Evolutionary conservation across 2,329 filamentous ascomycete genomes (phyloP), one percentile per base, ranked within the genome.

Genomic region (Bertia moriformis): DNA sequence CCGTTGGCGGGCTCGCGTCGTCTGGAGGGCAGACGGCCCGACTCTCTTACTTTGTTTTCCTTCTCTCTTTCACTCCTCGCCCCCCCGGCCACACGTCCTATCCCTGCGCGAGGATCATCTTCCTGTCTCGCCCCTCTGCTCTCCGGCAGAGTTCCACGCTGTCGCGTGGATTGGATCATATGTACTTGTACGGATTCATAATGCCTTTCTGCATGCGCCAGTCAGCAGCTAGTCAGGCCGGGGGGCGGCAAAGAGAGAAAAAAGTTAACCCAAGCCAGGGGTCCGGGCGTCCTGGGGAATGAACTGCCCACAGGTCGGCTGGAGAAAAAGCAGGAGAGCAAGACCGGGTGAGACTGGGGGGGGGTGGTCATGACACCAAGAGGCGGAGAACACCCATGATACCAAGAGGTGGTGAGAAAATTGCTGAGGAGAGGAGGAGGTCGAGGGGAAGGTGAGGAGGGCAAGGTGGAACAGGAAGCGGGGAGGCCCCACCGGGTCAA

Each of bases 181-280:
- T 81, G 58, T 95, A 95, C 63, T 96, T 95, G 68, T 96, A 96
- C 1, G 89, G 89, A 62, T 95, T 96, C 86, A 96, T 93, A 60
- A 96, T 96, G 37, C 87, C 88, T 49, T 94, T 94, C 86, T 93
- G 50, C 17, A 39, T 37, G 37, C 14, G n/a, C 18, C 18, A 39
- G 45, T 45, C 29, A 24, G 14, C 0, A 4, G 19, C 42, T 58
- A 27, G 7, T 27, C 22, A n/a, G n/a, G n/a, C 22, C 22, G n/a
- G 22, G 22, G n/a, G 7, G n/a, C n/a, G 7, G 22, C 22, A 27
- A 27, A 7, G n/a, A 7, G 22, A 10, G 22, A 7, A 27, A 10
- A n/a, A n/a, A 7, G n/a, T 27, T n/a, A 27, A 27, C n/a, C 22
- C n/a, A 27, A 27, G 7, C 7, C 7, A 27, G 7, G 7, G 22